Base-by-base conservation (phyloP, 108 stramenopile genomes). In the Nitzschia putrida region DNA sequence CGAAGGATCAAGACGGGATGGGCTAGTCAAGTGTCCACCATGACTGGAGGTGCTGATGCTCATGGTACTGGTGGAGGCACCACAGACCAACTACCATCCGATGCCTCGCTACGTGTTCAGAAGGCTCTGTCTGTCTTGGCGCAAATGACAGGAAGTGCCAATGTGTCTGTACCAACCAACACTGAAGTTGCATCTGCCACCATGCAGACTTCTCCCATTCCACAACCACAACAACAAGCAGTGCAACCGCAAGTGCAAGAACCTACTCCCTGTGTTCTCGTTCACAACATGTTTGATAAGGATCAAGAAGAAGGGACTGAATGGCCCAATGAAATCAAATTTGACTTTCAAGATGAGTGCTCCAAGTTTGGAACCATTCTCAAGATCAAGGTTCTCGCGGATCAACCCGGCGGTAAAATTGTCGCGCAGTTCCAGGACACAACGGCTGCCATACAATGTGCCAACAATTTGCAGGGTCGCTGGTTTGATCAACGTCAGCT, bases 401-500 rank as follows among this genome's bases (percentile, higher is more conserved):
- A 81, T 22, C 80, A 91, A 53, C 86, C 88, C n/a, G 95, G 95
- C n/a, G 97, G 97, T 26, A 85, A 92, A 73, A 95, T 97, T 51
- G 93, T 86, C 67, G 91, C 94, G 11, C 66, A 76, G 40, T 97
- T 97, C 80, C 88, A 84, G 16, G 69, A 76, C 16, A 66, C 76
- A 4, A 79, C 80, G 53, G 80, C 75, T 54, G 97, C 95, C 16
- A 69, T 51, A 72, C 80, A 72, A 53, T 92, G 91, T 74, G 94
- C 94, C 23, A 79, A 83, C n/a, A 91, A 78, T 69, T 82, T 97
- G 20, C 89, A 95, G 41, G 97, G 97, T 13, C 83, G 97, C 38
- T 97, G 91, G 92, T 97, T 97, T 68, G 97, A 95, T 61, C 89
- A 91, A 74, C 81, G 95, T 24, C 91, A 94, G 72, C 79, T 97